Evolutionary conservation across 163 green algal species (phyloP).

Genomic region (Coccomyxa subellipsoidea): DNA sequence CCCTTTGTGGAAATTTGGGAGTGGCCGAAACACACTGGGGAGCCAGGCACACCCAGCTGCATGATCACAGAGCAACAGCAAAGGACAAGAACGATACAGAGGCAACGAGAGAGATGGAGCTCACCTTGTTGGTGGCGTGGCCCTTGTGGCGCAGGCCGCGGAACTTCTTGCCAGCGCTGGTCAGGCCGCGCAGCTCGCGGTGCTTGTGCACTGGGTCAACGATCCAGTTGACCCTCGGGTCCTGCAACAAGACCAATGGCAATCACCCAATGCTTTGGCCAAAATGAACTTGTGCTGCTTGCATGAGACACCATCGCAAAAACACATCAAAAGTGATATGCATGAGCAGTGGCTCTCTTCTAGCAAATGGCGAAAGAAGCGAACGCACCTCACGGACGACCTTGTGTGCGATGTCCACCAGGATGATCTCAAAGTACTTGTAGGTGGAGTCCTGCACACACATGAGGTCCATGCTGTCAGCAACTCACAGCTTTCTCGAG

Average conservation of each 20-base stretch:
- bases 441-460: constrained; percentile 92
- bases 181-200: constrained; percentile 96
- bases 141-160: constrained; percentile 92
- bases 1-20: too few relatives aligned
- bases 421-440: constrained; percentile 99
- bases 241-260: constrained; percentile 48
- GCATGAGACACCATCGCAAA: too few relatives aligned
- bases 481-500: too few relatives aligned
- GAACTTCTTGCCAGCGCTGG: constrained; percentile 87
- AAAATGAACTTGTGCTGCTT: background rate
- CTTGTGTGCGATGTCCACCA: constrained; percentile 94
- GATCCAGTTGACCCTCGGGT: constrained; percentile 99
- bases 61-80: too few relatives aligned
- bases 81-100: background rate
- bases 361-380: background rate
- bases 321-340: too few relatives aligned
- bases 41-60: too few relatives aligned
- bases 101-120: background rate
- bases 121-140: constrained; percentile 80
- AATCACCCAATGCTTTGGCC: background rate
- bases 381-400: constrained; percentile 50
- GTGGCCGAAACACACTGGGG: too few relatives aligned
- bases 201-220: constrained; percentile 98
- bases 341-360: too few relatives aligned
- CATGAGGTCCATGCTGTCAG: background rate